Percentiles rank a stretch among this genome's conserved stretches.
Evolutionary conservation across 2,329 filamentous ascomycete species (phyloP).

Genomic region (Penicillium sp.): DNA sequence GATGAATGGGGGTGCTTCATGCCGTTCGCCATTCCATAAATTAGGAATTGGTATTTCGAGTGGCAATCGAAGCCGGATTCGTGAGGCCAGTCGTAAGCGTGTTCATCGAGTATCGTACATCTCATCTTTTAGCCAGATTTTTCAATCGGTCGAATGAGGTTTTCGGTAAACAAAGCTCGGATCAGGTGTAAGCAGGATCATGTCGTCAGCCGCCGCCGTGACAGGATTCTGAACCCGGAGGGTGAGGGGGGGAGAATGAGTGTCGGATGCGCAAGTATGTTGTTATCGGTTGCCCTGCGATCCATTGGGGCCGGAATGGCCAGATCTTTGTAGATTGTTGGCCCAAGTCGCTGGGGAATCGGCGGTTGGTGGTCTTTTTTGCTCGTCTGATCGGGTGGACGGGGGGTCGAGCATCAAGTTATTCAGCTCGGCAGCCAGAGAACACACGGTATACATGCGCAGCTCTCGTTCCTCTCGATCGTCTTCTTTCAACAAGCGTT

Average conservation of each 20-base stretch:
- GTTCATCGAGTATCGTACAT: conserved; percentile 16
- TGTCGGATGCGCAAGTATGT: not conserved
- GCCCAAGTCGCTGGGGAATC: conserved; percentile 42
- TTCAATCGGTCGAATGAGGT: conserved; percentile 1
- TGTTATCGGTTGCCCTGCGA: conserved; percentile 39
- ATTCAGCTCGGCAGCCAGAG: conserved; percentile 51
- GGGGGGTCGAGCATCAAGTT: conserved; percentile 40
- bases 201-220: conserved; percentile 3
- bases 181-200: not conserved
- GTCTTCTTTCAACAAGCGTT: conserved; percentile 52
- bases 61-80: conserved; percentile 14
- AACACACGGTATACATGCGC: conserved; percentile 50
- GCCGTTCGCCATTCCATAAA: conserved; percentile 9
- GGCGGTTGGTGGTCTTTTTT: conserved; percentile 45
- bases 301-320: conserved; percentile 41
- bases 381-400: conserved; percentile 40
- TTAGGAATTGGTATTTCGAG: conserved; percentile 4
- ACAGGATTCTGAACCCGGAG: conserved; percentile 2
- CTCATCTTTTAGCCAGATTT: conserved; percentile 20
- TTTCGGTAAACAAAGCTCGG: conserved; percentile 12
- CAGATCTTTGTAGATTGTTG: conserved; percentile 33
- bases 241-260: not conserved
- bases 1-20: conserved; percentile 1
- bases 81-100: conserved; percentile 19
- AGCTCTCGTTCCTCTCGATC: conserved; percentile 55